Conservation (phyloP, 2,329 filamentous ascomycete species). For the Apiospora aurea region DNA sequence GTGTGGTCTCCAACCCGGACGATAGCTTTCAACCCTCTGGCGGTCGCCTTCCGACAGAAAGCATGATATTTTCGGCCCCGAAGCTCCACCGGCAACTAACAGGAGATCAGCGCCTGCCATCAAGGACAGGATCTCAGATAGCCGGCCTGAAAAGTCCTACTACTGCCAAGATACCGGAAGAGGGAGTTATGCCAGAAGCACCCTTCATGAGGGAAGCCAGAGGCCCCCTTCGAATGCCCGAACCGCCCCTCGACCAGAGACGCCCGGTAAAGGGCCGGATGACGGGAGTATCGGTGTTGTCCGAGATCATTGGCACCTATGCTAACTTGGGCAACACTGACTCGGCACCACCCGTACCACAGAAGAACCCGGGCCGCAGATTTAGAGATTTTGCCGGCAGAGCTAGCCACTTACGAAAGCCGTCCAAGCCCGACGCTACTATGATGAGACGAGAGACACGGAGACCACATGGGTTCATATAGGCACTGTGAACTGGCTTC, state of each 20-base stretch:
- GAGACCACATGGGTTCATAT: slow-evolving; percentile 20
- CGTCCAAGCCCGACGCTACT: slow-evolving; percentile 7
- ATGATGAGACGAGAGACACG: slow-evolving; percentile 13
- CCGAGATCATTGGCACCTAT: slow-evolving; percentile 20
- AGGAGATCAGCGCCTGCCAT: background rate
- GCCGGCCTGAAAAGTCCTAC: background rate
- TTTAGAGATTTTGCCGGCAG: slow-evolving; percentile 10
- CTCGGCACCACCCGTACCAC: background rate
- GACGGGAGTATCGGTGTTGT: slow-evolving; percentile 17
- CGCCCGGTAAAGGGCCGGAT: background rate
- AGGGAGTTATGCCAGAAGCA: background rate
- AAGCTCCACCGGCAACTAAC: slow-evolving; percentile 21
- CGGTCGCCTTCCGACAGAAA: slow-evolving; percentile 20
- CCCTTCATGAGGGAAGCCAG: background rate
- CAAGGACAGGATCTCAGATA: background rate
- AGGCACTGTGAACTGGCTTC: slow-evolving; percentile 2
- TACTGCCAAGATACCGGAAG: slow-evolving; percentile 9
- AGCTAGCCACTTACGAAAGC: slow-evolving; percentile 7
- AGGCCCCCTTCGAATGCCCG: background rate
- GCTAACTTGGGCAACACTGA: slow-evolving; percentile 1
- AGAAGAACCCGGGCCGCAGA: slow-evolving; percentile 14
- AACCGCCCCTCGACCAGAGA: background rate
- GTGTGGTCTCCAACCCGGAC: slow-evolving; percentile 11
- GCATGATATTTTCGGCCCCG: slow-evolving; percentile 22
- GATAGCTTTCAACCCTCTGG: slow-evolving; percentile 17